These are phyloP conservation scores for Cyclocybe aegerita DNA, from an alignment of 768 basidiomycete species.

Conservation along the genomic window DNA sequence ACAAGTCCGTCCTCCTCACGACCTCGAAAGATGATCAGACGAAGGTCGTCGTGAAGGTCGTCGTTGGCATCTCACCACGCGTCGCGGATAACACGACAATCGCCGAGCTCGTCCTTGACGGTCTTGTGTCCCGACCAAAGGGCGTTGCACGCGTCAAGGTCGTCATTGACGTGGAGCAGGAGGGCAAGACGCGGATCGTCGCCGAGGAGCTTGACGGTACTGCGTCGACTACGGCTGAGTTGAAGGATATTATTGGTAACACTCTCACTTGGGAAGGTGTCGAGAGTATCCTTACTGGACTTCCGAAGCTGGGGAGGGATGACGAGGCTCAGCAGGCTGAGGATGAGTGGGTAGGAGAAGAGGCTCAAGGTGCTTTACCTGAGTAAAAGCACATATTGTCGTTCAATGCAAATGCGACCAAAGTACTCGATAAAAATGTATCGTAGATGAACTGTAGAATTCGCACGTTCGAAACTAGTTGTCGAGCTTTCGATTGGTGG, in stretches of 20 bases:
- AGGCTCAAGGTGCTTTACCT: conserved; percentile 8
- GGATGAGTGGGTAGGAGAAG: conserved; percentile 7
- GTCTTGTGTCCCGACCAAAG: not conserved
- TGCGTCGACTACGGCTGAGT: not conserved
- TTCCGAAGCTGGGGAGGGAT: not conserved
- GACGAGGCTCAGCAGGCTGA: conserved; percentile 5
- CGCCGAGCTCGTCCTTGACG: conserved; percentile 7
- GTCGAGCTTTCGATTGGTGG: too few species aligned
- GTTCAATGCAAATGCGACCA: too few species aligned
- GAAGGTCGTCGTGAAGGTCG: conserved; percentile 6
- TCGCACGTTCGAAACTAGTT: too few species aligned
- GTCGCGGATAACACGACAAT: conserved; percentile 3
- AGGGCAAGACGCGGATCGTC: conserved; percentile 7
- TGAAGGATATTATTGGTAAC: conserved; percentile 6
- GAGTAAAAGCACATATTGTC: conserved; percentile 3
- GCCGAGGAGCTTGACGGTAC: conserved; percentile 5
- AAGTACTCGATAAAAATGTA: too few species aligned
- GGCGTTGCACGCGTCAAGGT: conserved; percentile 4
- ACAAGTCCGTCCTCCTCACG: conserved; percentile 6
- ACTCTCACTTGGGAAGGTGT: conserved; percentile 1
- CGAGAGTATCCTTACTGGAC: not conserved
- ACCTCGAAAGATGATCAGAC: conserved; percentile 8
- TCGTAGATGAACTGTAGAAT: too few species aligned
- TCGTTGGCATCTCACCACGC: conserved; percentile 4
- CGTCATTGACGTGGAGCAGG: conserved; percentile 5